Conservation (phyloP, 192 early-diverging fungal species). For the Umbelopsis vinacea region DNA sequence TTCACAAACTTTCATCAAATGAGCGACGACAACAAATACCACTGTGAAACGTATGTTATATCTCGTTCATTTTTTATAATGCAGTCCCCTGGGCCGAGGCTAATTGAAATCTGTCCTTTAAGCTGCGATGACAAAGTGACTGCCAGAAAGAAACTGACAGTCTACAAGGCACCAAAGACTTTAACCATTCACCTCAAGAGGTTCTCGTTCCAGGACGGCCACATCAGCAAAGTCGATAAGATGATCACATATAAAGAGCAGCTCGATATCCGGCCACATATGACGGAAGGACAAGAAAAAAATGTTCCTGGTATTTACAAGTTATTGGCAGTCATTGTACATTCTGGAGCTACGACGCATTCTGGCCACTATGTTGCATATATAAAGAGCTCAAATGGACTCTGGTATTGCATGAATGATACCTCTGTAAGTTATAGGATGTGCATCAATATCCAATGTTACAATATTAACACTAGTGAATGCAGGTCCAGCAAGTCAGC, state of each 20-base stretch:
- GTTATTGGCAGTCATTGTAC: slow-evolving; percentile 79
- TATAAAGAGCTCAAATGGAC: slow-evolving; percentile 74
- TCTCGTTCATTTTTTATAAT: background rate
- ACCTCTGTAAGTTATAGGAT: slow-evolving; percentile 35
- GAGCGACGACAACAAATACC: slow-evolving; percentile 20
- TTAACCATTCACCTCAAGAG: slow-evolving; percentile 32
- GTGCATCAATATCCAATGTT: background rate
- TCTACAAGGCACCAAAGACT: slow-evolving; percentile 31
- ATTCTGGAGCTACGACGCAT: slow-evolving; percentile 71
- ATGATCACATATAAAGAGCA: slow-evolving; percentile 33
- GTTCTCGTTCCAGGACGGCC: slow-evolving; percentile 38
- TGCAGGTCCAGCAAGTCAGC: slow-evolving; percentile 73
- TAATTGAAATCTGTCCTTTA: background rate
- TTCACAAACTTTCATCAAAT: slow-evolving; percentile 55
- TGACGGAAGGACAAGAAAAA: slow-evolving; percentile 38
- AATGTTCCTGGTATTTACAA: slow-evolving; percentile 53
- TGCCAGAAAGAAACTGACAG: background rate
- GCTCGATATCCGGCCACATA: slow-evolving; percentile 26
- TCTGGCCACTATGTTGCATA: slow-evolving; percentile 86
- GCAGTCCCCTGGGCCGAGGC: background rate
- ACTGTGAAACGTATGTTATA: slow-evolving; percentile 4
- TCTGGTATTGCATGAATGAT: slow-evolving; percentile 85
- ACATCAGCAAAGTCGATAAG: slow-evolving; percentile 61
- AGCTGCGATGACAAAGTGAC: slow-evolving; percentile 31
- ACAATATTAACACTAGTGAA: background rate